Evolutionary conservation across 495 filamentous ascomycete species (phyloP).

Genomic region (Podospora tetraspora): DNA sequence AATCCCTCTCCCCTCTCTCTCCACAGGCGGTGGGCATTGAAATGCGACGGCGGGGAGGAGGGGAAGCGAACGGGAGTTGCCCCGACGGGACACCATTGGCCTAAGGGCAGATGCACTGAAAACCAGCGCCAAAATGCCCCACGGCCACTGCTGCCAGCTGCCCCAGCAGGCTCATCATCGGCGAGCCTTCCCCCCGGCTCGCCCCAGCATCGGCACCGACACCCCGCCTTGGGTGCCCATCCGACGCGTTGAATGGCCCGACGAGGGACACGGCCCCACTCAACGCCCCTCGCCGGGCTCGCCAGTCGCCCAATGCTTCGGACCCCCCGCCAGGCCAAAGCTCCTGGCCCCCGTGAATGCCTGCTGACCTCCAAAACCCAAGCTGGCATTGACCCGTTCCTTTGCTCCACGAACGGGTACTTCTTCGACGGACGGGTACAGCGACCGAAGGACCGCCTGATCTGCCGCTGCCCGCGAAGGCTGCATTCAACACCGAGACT

Average conservation of each 20-base stretch:
- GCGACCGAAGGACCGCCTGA: constrained; percentile 25
- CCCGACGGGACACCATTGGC: not conserved
- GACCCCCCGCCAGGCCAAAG: not conserved
- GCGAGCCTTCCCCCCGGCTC: too few species aligned
- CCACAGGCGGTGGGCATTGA: not conserved
- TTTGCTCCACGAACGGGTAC: constrained; percentile 23
- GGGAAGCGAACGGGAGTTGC: not conserved
- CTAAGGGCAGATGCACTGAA: not conserved
- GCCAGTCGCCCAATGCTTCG: not conserved
- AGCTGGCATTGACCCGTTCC: constrained; percentile 10
- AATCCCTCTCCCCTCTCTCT: not conserved
- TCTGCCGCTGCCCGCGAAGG: constrained; percentile 13
- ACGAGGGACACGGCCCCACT: not conserved
- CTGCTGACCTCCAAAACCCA: constrained; percentile 12
- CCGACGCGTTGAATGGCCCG: too few species aligned
- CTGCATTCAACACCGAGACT: constrained; percentile 3
- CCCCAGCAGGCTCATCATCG: too few species aligned
- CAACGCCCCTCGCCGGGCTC: not conserved
- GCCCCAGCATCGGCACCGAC: not conserved
- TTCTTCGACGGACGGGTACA: constrained; percentile 24
- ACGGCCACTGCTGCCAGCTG: too few species aligned
- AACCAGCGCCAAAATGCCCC: too few species aligned
- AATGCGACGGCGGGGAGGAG: not conserved
- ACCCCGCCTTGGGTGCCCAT: not conserved
- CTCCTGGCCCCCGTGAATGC: not conserved